These are phyloP conservation scores for Rhizopogon roseolus DNA, from an alignment of 768 basidiomycete genomes.

Conservation along the genomic window DNA sequence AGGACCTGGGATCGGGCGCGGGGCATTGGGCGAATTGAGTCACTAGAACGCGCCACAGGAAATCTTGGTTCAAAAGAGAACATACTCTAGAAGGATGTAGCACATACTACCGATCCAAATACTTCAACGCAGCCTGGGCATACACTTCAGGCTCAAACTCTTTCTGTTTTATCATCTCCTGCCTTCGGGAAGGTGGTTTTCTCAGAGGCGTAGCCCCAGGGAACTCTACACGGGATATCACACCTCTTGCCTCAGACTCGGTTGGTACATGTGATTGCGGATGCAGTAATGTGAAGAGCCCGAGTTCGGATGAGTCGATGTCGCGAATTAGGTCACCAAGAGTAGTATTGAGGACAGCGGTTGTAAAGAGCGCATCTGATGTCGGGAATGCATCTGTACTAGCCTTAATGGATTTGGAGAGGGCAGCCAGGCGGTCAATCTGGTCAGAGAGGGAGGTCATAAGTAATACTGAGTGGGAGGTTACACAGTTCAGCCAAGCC, in stretches of 20 bases:
- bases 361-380: constrained; percentile 42
- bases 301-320: constrained; percentile 71
- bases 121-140: constrained; percentile 70
- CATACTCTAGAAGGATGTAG: background rate
- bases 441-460: constrained; percentile 61
- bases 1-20: constrained; percentile 38
- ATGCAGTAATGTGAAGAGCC: constrained; percentile 61
- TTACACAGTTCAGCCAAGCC: background rate
- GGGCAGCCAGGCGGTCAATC: constrained; percentile 57
- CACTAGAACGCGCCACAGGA: constrained; percentile 34
- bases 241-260: constrained; percentile 30
- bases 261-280: constrained; percentile 19
- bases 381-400: constrained; percentile 12
- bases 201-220: constrained; percentile 67
- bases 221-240: constrained; percentile 63
- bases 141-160: constrained; percentile 73
- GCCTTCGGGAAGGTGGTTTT: constrained; percentile 36
- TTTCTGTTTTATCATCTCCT: constrained; percentile 26
- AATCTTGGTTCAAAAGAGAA: constrained; percentile 9
- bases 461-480: constrained; percentile 15
- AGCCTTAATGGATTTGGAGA: constrained; percentile 46
- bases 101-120: constrained; percentile 72
- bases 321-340: constrained; percentile 80
- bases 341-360: constrained; percentile 55
- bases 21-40: constrained; percentile 46